Conservation (phyloP, 129 eudicot genomes). For the Chrysanthemum makinoi region DNA sequence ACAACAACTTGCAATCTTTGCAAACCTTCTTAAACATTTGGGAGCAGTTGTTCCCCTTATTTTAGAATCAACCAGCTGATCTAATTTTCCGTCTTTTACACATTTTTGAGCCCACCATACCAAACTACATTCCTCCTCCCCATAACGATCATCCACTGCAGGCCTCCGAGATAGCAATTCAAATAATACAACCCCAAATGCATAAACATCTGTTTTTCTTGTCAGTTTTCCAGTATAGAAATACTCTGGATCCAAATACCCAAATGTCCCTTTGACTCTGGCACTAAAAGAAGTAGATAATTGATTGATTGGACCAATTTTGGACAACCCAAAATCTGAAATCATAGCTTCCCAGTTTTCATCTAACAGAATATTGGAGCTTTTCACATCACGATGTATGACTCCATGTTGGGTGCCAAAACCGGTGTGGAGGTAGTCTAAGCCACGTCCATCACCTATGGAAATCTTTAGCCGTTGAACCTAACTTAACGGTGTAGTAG, state of each 20-base stretch:
- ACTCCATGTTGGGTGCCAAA: too few relatives aligned
- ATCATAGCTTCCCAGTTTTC: too few relatives aligned
- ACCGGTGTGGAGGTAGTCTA: too few relatives aligned
- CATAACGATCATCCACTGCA: constrained; percentile 4
- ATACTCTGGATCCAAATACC: constrained; percentile 24
- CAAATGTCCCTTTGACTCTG: too few relatives aligned
- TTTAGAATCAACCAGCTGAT: constrained; percentile 4
- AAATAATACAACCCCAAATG: constrained; percentile 5
- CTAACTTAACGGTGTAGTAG: too few relatives aligned
- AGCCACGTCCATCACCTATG: too few relatives aligned
- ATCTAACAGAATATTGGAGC: too few relatives aligned
- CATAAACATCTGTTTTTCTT: not conserved
- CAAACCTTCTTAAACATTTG: constrained; percentile 19
- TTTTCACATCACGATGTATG: too few relatives aligned
- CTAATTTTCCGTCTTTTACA: constrained; percentile 9
- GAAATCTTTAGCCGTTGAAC: too few relatives aligned
- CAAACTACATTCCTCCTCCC: not conserved
- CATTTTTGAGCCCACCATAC: constrained; percentile 8
- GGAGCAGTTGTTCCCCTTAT: not conserved
- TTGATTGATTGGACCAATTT: too few relatives aligned
- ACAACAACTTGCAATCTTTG: constrained; percentile 12
- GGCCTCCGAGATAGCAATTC: constrained; percentile 20
- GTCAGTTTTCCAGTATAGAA: not conserved
- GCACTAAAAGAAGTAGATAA: too few relatives aligned
- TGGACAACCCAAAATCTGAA: too few relatives aligned